phyloP scores from a whole-genome alignment of 2,329 filamentous ascomycete species.

The Fusarium liriodendri region DNA sequence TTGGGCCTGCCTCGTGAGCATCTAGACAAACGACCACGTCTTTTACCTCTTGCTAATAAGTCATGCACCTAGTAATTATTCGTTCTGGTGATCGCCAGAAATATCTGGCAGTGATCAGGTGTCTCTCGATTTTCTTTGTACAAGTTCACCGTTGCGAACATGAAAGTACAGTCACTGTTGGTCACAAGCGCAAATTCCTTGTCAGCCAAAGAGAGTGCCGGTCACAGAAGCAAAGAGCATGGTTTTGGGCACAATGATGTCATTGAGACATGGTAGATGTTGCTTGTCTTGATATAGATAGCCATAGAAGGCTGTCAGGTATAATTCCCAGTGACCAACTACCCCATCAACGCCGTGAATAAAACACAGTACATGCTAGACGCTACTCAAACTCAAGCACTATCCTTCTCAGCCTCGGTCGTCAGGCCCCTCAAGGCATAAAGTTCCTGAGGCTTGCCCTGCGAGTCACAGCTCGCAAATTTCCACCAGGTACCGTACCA shows the following conservation, averaged over 20 bases:
- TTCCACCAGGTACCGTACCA: conserved; percentile 71
- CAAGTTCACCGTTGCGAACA: not conserved
- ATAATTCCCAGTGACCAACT: not conserved
- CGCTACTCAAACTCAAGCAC: not conserved
- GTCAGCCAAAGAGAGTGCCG: not conserved
- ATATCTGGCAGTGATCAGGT: not conserved
- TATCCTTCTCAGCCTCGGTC: not conserved
- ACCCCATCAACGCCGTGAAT: conserved; percentile 7
- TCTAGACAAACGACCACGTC: not conserved
- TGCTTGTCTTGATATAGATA: not conserved
- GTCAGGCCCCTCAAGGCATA: conserved; percentile 56
- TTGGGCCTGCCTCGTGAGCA: not conserved
- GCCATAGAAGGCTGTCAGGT: not conserved
- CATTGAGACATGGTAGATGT: not conserved
- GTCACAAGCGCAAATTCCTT: not conserved
- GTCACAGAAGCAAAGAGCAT: not conserved
- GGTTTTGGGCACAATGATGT: not conserved
- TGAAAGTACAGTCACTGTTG: not conserved
- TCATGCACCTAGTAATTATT: no score
- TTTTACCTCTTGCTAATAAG: not conserved
- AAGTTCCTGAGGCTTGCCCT: conserved; percentile 64
- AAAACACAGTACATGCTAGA: not conserved
- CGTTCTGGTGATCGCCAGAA: not conserved
- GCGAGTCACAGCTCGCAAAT: conserved; percentile 70
- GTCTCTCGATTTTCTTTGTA: not conserved